These are phyloP conservation scores for Tylopilus sp. DNA, from an alignment of 768 basidiomycete species.

Conservation along the genomic window DNA sequence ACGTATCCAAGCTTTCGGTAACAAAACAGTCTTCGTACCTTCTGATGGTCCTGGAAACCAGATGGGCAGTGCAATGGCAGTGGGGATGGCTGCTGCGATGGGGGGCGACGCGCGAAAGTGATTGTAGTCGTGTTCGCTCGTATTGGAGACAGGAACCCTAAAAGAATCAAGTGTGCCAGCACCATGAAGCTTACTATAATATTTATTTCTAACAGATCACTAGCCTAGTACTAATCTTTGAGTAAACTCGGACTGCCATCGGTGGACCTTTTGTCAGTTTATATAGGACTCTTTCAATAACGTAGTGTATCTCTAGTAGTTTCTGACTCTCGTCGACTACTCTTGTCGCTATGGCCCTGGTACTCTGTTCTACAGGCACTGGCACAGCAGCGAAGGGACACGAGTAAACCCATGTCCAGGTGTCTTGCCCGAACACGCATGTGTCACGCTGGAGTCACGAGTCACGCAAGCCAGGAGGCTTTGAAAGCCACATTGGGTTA, in stretches of 20 bases:
- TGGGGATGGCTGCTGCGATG: constrained; percentile 70
- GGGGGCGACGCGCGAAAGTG: constrained; percentile 34
- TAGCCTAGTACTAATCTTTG: too few species aligned
- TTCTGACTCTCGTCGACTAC: too few species aligned
- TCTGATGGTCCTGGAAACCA: constrained; percentile 54
- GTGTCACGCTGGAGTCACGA: constrained; percentile 31
- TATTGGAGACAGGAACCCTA: neutral
- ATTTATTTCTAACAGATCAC: too few species aligned
- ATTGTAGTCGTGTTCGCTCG: neutral
- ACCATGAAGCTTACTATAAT: neutral
- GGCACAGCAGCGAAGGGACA: neutral
- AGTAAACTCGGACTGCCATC: too few species aligned
- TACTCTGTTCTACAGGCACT: too few species aligned
- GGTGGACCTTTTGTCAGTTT: too few species aligned
- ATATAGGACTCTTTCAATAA: too few species aligned
- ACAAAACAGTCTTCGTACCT: constrained; percentile 69
- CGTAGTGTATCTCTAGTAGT: too few species aligned
- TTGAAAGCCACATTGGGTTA: constrained; percentile 26
- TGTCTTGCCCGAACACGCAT: constrained; percentile 13
- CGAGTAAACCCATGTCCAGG: constrained; percentile 3
- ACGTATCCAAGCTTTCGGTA: constrained; percentile 62
- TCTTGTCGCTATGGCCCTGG: too few species aligned
- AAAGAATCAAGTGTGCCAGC: neutral
- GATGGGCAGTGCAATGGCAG: constrained; percentile 58
- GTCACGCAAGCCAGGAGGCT: constrained; percentile 34